A percentile compares a stretch with the other conserved stretches of the same genome.
phyloP scores from a whole-genome alignment of 164 flowering plant genomes.

The Akebia trifoliata region DNA sequence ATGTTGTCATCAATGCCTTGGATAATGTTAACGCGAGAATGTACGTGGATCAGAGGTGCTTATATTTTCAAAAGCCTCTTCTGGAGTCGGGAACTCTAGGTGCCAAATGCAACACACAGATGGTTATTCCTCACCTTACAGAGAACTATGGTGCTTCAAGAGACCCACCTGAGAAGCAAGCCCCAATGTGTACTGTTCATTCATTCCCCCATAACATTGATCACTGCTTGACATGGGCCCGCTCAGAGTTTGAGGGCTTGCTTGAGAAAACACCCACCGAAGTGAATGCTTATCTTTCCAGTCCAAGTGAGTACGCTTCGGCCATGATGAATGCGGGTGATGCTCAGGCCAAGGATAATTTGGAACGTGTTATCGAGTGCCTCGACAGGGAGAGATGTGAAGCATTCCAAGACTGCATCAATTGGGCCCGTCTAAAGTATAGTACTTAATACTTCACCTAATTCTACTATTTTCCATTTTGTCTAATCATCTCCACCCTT shows the following conservation, averaged over 20 bases:
- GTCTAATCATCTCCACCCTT: neutral
- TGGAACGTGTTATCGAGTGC: slow-evolving; percentile 77
- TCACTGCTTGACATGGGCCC: slow-evolving; percentile 90
- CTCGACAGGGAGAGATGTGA: slow-evolving; percentile 69
- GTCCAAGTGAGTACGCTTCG: slow-evolving; percentile 53
- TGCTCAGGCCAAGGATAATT: slow-evolving; percentile 75
- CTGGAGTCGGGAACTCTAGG: slow-evolving; percentile 86
- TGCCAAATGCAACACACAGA: slow-evolving; percentile 85
- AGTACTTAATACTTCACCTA: neutral
- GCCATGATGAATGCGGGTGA: slow-evolving; percentile 67
- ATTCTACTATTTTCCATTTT: neutral
- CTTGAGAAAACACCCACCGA: slow-evolving; percentile 91
- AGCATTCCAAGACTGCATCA: slow-evolving; percentile 68
- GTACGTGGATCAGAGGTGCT: slow-evolving; percentile 77
- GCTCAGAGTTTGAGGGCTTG: slow-evolving; percentile 88
- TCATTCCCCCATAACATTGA: slow-evolving; percentile 91
- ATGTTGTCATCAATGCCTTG: slow-evolving; percentile 71
- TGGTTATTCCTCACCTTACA: slow-evolving; percentile 86
- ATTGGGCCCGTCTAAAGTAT: slow-evolving; percentile 84
- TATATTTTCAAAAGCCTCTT: slow-evolving; percentile 84
- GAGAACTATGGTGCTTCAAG: slow-evolving; percentile 89
- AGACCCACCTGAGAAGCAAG: slow-evolving; percentile 90
- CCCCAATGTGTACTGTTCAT: slow-evolving; percentile 91
- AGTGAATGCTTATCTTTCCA: slow-evolving; percentile 68
- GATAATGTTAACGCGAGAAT: slow-evolving; percentile 85